Conservation (phyloP, 2,329 filamentous ascomycete species). For the Penicillium sp. region DNA sequence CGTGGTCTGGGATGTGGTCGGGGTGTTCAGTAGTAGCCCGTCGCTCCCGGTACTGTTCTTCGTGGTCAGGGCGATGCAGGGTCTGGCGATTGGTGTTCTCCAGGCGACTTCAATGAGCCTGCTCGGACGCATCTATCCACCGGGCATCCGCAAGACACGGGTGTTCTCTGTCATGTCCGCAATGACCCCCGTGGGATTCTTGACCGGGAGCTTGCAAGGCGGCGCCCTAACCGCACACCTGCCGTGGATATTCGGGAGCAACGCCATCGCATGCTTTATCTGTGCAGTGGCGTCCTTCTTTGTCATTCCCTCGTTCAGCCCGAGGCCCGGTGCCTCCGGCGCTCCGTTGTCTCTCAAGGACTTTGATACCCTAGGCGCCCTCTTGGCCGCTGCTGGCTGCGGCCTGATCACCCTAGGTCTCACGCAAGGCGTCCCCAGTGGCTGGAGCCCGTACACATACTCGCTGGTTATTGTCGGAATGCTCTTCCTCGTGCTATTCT, state of each 20-base stretch:
- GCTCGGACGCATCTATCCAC: no score
- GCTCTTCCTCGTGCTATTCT: conserved; percentile 50
- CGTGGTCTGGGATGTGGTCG: no score
- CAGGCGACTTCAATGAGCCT: no score
- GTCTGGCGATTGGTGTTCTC: no score
- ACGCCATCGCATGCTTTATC: conserved; percentile 37
- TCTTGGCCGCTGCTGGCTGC: neutral
- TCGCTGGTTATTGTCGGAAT: conserved; percentile 52
- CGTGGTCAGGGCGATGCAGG: no score
- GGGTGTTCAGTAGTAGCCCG: no score
- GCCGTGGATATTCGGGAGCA: conserved; percentile 48
- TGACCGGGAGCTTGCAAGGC: conserved; percentile 48
- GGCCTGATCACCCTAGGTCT: conserved; percentile 58
- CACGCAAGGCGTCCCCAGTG: conserved; percentile 55
- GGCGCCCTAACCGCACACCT: conserved; percentile 48
- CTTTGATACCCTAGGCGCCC: neutral
- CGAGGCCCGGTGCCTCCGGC: neutral
- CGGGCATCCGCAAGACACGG: no score
- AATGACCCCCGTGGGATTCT: conserved; percentile 46
- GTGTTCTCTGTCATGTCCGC: no score
- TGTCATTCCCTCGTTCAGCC: neutral
- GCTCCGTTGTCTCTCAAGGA: neutral
- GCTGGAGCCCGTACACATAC: conserved; percentile 55
- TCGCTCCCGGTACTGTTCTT: no score
- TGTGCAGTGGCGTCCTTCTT: conserved; percentile 26